Conservation (phyloP, 1,284 basidiomycete species). For the Acaromyces ingoldii region DNA sequence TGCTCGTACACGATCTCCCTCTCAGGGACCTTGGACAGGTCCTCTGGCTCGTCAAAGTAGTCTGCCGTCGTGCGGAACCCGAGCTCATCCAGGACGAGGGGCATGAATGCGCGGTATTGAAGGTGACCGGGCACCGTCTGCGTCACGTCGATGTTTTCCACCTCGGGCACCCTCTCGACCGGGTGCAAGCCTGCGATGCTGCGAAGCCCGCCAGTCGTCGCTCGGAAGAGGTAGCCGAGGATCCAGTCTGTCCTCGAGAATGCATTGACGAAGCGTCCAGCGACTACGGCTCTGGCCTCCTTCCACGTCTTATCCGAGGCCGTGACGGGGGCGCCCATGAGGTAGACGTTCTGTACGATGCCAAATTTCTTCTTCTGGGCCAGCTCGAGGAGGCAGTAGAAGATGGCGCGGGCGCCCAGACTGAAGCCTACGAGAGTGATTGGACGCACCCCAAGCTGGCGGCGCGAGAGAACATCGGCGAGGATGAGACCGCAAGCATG, state of each 20-base stretch:
- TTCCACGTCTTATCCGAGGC: constrained; percentile 44
- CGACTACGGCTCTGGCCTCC: constrained; percentile 39
- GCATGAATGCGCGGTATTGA: constrained; percentile 46
- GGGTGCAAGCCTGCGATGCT: constrained; percentile 48
- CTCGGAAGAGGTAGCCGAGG: constrained; percentile 47
- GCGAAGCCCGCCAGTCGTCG: constrained; percentile 46
- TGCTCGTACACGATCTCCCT: constrained; percentile 31
- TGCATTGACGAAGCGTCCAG: constrained; percentile 48
- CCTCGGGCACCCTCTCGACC: constrained; percentile 41
- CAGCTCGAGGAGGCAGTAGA: constrained; percentile 45
- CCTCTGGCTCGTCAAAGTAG: constrained; percentile 51
- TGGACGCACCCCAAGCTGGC: constrained; percentile 49
- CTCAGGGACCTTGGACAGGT: constrained; percentile 43
- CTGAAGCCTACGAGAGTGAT: constrained; percentile 50
- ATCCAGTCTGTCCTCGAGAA: constrained; percentile 50
- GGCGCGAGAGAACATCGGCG: constrained; percentile 42
- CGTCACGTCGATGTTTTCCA: constrained; percentile 50
- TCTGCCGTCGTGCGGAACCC: constrained; percentile 49
- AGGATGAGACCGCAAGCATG: constrained; percentile 47
- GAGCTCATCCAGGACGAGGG: constrained; percentile 46
- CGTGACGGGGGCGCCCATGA: constrained; percentile 48
- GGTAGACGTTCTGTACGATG: constrained; percentile 49
- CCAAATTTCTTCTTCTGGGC: constrained; percentile 44
- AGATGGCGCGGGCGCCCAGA: constrained; percentile 48
- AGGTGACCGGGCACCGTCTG: constrained; percentile 47